Conservation (phyloP, 306 rosid species). For the Quercus berberidifolia region DNA sequence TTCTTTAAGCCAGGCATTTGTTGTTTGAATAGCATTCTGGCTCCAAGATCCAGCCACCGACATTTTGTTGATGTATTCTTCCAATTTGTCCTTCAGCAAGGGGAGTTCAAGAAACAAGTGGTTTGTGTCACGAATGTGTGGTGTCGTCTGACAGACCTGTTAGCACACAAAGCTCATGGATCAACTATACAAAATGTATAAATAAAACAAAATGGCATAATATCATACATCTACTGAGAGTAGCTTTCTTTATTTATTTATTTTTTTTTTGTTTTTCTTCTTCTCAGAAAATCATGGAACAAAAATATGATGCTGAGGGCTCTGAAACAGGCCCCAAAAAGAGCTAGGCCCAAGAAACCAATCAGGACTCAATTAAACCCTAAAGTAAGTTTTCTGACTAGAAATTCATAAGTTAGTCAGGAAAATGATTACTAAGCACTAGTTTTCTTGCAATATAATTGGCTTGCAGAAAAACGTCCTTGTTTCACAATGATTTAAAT, state of each 20-base stretch:
- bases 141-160: conserved; percentile 76
- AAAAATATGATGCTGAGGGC: background rate
- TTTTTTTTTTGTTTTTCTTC: background rate
- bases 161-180: background rate
- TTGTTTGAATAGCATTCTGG: conserved; percentile 88
- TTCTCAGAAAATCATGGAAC: background rate
- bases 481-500: background rate
- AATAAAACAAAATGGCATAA: background rate
- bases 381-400: background rate
- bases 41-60: conserved; percentile 89
- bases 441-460: background rate
- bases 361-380: background rate
- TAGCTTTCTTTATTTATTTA: background rate
- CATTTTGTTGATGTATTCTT: conserved; percentile 61
- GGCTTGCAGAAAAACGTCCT: background rate
- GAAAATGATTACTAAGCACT: background rate
- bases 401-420: background rate
- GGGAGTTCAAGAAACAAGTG: conserved; percentile 97
- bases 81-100: conserved; percentile 61
- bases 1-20: conserved; percentile 86
- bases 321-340: background rate
- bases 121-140: conserved; percentile 75
- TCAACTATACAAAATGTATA: background rate
- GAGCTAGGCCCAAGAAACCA: background rate
- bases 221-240: background rate